phyloP scores from a whole-genome alignment of 768 basidiomycete species.

The Auriscalpium vulgare region DNA sequence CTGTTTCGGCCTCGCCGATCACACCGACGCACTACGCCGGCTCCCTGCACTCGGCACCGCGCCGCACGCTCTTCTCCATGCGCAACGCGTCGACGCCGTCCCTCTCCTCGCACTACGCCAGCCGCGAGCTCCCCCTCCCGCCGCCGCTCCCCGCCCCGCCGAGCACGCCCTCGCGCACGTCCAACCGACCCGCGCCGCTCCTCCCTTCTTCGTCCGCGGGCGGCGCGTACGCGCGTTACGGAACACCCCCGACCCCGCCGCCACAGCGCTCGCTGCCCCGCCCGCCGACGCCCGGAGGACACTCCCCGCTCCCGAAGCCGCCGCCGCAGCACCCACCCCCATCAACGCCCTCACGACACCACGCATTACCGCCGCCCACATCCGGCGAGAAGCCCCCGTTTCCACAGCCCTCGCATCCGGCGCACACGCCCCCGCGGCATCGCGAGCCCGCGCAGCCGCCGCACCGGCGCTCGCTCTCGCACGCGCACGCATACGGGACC shows the following conservation, averaged over 20 bases:
- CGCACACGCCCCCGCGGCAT: not conserved
- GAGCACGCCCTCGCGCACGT: not conserved
- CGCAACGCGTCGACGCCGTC: not conserved
- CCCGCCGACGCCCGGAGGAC: not conserved
- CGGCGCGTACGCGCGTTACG: not conserved
- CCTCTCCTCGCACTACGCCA: not conserved
- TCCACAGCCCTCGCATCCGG: not conserved
- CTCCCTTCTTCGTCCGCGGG: not conserved
- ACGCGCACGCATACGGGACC: no score
- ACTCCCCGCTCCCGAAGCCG: no score
- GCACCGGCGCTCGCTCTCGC: not conserved
- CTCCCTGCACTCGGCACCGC: not conserved
- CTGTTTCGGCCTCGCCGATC: not conserved
- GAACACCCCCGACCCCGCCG: not conserved
- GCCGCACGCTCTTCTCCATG: not conserved
- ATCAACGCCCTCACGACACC: not conserved
- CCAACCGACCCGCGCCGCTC: not conserved
- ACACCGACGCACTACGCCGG: not conserved
- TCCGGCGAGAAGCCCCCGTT: not conserved
- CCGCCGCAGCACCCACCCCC: not conserved
- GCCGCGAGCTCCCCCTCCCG: not conserved
- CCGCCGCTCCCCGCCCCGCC: not conserved
- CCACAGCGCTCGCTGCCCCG: not conserved
- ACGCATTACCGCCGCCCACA: no score
- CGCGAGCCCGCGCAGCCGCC: not conserved